These are phyloP conservation scores for Amanita polypyramis DNA, from an alignment of 768 basidiomycete genomes.

Conservation along the genomic window DNA sequence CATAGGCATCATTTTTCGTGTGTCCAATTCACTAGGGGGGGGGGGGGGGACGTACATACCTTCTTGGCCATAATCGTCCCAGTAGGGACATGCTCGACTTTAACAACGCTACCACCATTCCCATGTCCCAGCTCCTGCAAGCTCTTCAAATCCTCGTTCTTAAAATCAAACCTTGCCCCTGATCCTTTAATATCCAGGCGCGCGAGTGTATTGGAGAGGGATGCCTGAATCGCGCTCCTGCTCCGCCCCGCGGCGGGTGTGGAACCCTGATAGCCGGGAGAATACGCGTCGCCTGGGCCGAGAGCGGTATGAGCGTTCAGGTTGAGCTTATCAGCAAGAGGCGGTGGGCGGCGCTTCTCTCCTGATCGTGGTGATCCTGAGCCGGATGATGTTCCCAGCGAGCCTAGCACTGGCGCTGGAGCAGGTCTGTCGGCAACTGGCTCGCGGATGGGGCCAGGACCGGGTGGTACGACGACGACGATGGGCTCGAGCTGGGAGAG, in stretches of 20 bases:
- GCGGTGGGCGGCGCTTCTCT: conserved; percentile 66
- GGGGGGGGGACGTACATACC: conserved; percentile 35
- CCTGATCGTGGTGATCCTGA: conserved; percentile 10
- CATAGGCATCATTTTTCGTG: too few species aligned
- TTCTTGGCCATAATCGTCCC: conserved; percentile 97
- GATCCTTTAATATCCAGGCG: conserved; percentile 70
- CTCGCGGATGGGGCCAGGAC: too few species aligned
- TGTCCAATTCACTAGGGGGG: too few species aligned
- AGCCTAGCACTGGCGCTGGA: too few species aligned
- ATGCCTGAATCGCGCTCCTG: conserved; percentile 59
- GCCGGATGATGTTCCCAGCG: too few species aligned
- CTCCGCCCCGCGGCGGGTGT: conserved; percentile 42
- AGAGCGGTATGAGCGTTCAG: neutral
- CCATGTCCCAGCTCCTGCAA: conserved; percentile 89
- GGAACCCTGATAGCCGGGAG: neutral
- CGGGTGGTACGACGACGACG: too few species aligned
- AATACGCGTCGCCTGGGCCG: neutral
- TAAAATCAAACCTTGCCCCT: conserved; percentile 74
- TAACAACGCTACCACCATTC: conserved; percentile 95
- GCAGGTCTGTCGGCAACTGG: too few species aligned
- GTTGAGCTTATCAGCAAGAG: conserved; percentile 50
- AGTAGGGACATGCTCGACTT: conserved; percentile 86
- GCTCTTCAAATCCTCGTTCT: conserved; percentile 85
- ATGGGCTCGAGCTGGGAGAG: conserved; percentile 22
- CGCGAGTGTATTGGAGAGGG: conserved; percentile 78